A percentile compares a stretch with the other conserved stretches of the same genome.
Evolutionary conservation across 495 filamentous ascomycete species (phyloP).

Genomic region (Aspergillus diversus): DNA sequence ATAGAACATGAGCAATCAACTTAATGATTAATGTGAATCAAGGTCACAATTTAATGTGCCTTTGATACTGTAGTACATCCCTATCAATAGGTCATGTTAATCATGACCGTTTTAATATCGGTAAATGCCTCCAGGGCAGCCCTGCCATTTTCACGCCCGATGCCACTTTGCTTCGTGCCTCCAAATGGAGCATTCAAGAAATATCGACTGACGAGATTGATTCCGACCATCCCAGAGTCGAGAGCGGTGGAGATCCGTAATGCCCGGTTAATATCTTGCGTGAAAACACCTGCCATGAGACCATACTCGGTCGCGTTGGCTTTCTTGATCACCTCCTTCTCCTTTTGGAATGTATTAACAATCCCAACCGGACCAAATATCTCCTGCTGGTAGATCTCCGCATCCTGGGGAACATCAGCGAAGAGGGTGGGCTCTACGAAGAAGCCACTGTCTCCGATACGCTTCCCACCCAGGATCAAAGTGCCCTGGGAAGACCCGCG

Average conservation of each 20-base stretch:
- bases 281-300: slow-evolving; percentile 48
- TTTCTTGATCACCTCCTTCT: not conserved
- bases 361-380: slow-evolving; percentile 26
- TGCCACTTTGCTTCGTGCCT: slow-evolving; percentile 53
- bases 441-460: slow-evolving; percentile 52
- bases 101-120: slow-evolving; percentile 43
- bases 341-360: not conserved
- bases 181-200: slow-evolving; percentile 44
- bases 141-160: slow-evolving; percentile 75
- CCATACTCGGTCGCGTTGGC: slow-evolving; percentile 14
- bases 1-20: too few species aligned
- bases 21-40: too few species aligned
- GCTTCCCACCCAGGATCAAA: not conserved
- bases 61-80: too few species aligned
- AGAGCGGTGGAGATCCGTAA: slow-evolving; percentile 45
- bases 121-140: slow-evolving; percentile 68
- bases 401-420: slow-evolving; percentile 20
- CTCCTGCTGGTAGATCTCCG: slow-evolving; percentile 30
- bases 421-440: slow-evolving; percentile 31
- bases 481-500: not conserved
- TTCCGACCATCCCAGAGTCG: slow-evolving; percentile 46
- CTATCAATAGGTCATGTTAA: slow-evolving; percentile 27
- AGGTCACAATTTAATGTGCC: too few species aligned
- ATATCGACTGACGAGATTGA: slow-evolving; percentile 45
- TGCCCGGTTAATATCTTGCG: slow-evolving; percentile 46